A percentile compares a stretch with the other conserved stretches of the same genome.
These are phyloP conservation scores for Pseudopyricularia javanii DNA, from an alignment of 2,329 filamentous ascomycete genomes.

Conservation along the genomic window DNA sequence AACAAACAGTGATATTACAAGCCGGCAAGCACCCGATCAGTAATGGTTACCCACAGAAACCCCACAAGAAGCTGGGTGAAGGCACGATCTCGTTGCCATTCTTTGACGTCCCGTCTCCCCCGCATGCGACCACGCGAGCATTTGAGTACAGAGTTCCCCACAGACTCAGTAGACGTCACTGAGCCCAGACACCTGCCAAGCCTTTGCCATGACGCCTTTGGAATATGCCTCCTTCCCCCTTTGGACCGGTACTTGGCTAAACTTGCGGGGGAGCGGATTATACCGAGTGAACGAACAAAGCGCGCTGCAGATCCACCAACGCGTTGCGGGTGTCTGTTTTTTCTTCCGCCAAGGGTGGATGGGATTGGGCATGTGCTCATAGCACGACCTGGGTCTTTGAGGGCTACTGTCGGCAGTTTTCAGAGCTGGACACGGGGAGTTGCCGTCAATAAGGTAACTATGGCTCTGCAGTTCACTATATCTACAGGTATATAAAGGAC, in stretches of 20 bases:
- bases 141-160: not conserved
- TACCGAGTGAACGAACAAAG: not conserved
- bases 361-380: not conserved
- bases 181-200: not conserved
- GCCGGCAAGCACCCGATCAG: not conserved
- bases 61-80: not conserved
- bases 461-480: too few relatives aligned
- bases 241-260: not conserved
- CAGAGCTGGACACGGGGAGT: not conserved
- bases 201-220: not conserved
- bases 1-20: not conserved
- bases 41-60: not conserved
- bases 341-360: not conserved
- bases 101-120: not conserved
- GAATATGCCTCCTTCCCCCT: not conserved
- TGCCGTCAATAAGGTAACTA: not conserved
- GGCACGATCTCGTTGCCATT: not conserved
- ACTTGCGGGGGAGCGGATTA: not conserved
- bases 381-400: not conserved
- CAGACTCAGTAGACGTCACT: not conserved
- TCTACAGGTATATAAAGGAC: not conserved
- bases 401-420: not conserved
- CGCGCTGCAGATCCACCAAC: not conserved
- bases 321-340: not conserved
- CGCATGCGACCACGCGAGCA: not conserved